These are phyloP conservation scores for Kodamaea fukazawae DNA, from an alignment of 805 yeast species.

Conservation along the genomic window DNA sequence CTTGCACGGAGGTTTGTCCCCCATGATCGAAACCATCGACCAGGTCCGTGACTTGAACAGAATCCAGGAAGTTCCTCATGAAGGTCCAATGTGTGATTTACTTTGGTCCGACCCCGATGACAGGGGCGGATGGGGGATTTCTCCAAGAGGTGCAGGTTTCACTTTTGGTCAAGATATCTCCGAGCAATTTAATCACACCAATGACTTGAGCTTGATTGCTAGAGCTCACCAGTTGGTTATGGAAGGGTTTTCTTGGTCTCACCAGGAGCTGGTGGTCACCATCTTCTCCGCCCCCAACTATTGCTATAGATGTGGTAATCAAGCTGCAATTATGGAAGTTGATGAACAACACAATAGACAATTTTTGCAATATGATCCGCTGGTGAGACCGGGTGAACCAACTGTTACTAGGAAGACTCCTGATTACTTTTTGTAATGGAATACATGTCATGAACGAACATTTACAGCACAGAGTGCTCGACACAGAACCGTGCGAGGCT, in stretches of 20 bases:
- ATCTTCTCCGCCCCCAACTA: slow-evolving; percentile 94
- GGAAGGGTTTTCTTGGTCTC: slow-evolving; percentile 96
- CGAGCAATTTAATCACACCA: slow-evolving; percentile 90
- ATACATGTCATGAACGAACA: slow-evolving; percentile 1
- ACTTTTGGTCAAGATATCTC: slow-evolving; percentile 95
- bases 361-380: slow-evolving; percentile 93
- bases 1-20: slow-evolving; percentile 92
- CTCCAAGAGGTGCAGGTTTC: slow-evolving; percentile 98
- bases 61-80: slow-evolving; percentile 95
- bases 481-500: no score
- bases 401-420: slow-evolving; percentile 96
- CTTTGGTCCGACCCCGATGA: slow-evolving; percentile 98
- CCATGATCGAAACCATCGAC: slow-evolving; percentile 90
- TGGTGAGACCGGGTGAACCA: slow-evolving; percentile 97
- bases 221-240: slow-evolving; percentile 97
- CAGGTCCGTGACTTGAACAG: slow-evolving; percentile 89
- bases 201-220: slow-evolving; percentile 79
- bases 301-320: slow-evolving; percentile 97
- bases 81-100: slow-evolving; percentile 96
- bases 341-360: slow-evolving; percentile 91
- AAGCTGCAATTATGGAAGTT: slow-evolving; percentile 97
- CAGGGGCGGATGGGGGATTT: slow-evolving; percentile 96
- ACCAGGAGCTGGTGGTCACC: slow-evolving; percentile 90
- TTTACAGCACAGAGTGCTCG: background rate
- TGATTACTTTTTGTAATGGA: slow-evolving; percentile 69